Evolutionary conservation across 148 eudicot genomes (phyloP), one percentile per base, ranked within the genome.

Genomic region (Nepenthes mirabilis): DNA sequence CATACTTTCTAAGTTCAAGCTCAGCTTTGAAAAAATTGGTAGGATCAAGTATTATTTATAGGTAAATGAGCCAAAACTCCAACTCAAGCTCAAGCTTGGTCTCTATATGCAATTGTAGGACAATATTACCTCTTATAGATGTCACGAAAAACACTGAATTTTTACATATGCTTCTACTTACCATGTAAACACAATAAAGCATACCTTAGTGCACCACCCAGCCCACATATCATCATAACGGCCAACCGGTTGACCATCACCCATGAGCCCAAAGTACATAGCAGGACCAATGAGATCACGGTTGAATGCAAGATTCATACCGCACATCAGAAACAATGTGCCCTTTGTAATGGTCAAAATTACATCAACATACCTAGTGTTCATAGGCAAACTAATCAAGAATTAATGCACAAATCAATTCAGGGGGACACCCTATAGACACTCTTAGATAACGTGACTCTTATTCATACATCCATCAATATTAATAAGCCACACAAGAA

Each of bases 201-300:
- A 7, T 79, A 87, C 95, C 95, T 87, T 87, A 14, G 65, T 69
- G 70, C 95, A 87, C 95, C 95, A 87, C 11, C 95, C 90, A 51
- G 95, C 95, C 95, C 95, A 87, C 95, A 87, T 87, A 73, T 87
- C 95, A 47, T 87, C 95, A 60, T 87, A 87, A 33, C 90, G 95
- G 1, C 95, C 95, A 72, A 87, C 83, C 10, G 95, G 95, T 66
- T 87, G 95, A 47, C 95, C 95, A 47, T 87, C 95, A 47, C 95
- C 95, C 95, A 87, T 87, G 62, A 87, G 85, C 7, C 95, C 95
- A 56, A 87, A 87, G 85, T 87, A 87, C 95, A 87, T 87, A 47
- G 90, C 95, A 1, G 95, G 87, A 47, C 95, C 95, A 53, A 87
- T 87, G 65, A 87, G 78, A 67, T 87, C 95, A 58, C 95, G 95